phyloP scores from a whole-genome alignment of 257 asterid genomes.

The Gentiana macrophylla region DNA sequence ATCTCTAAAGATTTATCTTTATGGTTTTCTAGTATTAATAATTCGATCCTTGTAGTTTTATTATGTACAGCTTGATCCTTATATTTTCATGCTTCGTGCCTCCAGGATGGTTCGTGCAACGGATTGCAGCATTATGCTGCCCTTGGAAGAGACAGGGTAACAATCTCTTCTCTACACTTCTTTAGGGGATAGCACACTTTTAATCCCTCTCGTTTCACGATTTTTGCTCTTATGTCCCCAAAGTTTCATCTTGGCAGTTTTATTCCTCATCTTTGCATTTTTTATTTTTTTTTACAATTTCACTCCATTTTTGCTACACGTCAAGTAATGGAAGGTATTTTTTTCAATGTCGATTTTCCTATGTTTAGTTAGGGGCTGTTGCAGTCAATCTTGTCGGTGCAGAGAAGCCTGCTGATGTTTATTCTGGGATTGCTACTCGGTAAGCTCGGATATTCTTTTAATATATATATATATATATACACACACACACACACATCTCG shows the following conservation, averaged over 20 bases:
- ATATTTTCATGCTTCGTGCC: conserved; percentile 11
- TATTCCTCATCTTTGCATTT: too few relatives aligned
- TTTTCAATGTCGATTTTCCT: conserved; percentile 5
- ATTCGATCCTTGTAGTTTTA: neutral
- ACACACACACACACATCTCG: too few relatives aligned
- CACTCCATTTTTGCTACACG: too few relatives aligned
- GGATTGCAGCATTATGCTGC: conserved; percentile 99
- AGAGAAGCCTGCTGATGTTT: conserved; percentile 97
- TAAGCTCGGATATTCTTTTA: conserved; percentile 16
- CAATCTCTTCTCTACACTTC: conserved; percentile 6
- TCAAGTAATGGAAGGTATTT: neutral
- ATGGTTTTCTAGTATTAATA: neutral
- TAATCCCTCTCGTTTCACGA: too few relatives aligned
- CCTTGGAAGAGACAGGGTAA: conserved; percentile 96
- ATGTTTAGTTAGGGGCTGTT: conserved; percentile 77
- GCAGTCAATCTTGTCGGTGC: conserved; percentile 94
- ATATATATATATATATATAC: neutral
- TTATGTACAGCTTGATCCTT: too few relatives aligned
- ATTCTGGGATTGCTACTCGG: conserved; percentile 97
- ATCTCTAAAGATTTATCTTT: neutral
- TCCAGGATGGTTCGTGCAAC: conserved; percentile 98
- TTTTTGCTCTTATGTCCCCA: too few relatives aligned
- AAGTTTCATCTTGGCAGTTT: too few relatives aligned
- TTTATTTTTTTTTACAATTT: too few relatives aligned
- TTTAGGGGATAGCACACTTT: neutral